phyloP scores from a whole-genome alignment of 768 basidiomycete genomes.

The Suillus spraguei region DNA sequence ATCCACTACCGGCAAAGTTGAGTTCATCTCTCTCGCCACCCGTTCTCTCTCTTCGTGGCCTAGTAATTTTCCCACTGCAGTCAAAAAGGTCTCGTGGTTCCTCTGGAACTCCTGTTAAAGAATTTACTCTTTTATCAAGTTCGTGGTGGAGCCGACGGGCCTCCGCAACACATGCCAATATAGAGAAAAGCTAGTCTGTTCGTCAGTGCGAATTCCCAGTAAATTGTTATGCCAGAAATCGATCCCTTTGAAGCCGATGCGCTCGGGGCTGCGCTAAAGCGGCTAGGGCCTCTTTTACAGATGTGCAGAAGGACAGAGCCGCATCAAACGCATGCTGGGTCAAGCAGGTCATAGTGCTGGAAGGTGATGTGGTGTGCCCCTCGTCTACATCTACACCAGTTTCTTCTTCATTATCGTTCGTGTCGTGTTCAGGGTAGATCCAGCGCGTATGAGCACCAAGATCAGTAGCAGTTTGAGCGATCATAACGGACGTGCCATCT shows the following conservation, averaged over 20 bases:
- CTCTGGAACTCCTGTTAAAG: conserved; percentile 3
- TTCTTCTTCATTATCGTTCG: conserved; percentile 9
- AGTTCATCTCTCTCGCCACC: conserved; percentile 15
- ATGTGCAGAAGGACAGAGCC: conserved; percentile 31
- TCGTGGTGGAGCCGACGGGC: conserved; percentile 23
- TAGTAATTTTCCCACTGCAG: no score
- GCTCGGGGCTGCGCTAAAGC: conserved; percentile 28
- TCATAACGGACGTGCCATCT: conserved; percentile 15
- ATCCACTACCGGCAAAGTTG: conserved; percentile 15
- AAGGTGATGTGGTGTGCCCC: conserved; percentile 15
- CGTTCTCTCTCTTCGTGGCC: no score
- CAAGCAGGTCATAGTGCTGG: conserved; percentile 10
- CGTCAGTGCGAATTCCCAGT: conserved; percentile 17
- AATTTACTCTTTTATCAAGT: conserved; percentile 17
- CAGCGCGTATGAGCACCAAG: conserved; percentile 13
- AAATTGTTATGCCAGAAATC: conserved; percentile 22
- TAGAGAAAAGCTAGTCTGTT: not conserved
- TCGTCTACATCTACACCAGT: conserved; percentile 19
- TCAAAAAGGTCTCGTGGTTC: conserved; percentile 21
- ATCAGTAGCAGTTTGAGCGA: conserved; percentile 17
- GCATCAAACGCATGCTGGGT: conserved; percentile 26
- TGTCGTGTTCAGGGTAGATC: conserved; percentile 16
- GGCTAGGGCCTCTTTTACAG: conserved; percentile 31
- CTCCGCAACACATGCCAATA: conserved; percentile 20
- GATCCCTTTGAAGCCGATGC: conserved; percentile 33